Base-by-base conservation (phyloP, 495 filamentous ascomycete genomes). In the Penicillium canariense region DNA sequence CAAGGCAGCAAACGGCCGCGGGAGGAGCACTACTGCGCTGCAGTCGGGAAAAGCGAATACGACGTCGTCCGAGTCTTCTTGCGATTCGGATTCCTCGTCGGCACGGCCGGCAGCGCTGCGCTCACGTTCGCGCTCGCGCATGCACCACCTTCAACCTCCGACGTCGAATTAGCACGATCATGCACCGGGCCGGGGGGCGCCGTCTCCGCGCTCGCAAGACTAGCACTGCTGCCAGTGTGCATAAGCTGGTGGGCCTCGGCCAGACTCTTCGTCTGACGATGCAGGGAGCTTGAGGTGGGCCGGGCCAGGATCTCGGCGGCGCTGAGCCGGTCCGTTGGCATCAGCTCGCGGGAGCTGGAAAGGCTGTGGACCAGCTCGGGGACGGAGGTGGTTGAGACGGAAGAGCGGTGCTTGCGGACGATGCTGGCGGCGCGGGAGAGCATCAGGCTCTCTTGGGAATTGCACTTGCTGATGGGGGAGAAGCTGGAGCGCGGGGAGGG, bases 391-490 rank as follows among this genome's bases (percentile, higher is more conserved):
- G 77, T 71, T 0, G 83, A 86, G 22, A 77, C 74, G 0, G 78
- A 77, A 9, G 81, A 84, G 54, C 80, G 81, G 56, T 77, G 77
- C 49, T 78, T 78, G 28, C 79, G 78, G 17, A 74, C 71, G 47
- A 79, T 73, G 7, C 78, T 78, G 25, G 75, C 68, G 10, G 70
- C 68, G 48, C 77, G 67, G 12, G 76, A 81, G 50, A 78, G 60
- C 39, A 81, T 75, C 31, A 82, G 68, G 60, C 80, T 83, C 56
- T 83, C 81, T 47, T 82, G 76, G 25, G 81, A 83, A 59, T 77
- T 81, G 56, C 75, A 79, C 48, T 82, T 83, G 73, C 81, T 84
- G 42, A 81, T 79, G 5, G 75, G 80, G 4, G 81, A 79, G 49
- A 75, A 76, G 65, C 78, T 82, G 61, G 76, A 82, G 26, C 78